phyloP scores from a whole-genome alignment of 2,329 filamentous ascomycete genomes.

The Stachybotrys echinatus region DNA sequence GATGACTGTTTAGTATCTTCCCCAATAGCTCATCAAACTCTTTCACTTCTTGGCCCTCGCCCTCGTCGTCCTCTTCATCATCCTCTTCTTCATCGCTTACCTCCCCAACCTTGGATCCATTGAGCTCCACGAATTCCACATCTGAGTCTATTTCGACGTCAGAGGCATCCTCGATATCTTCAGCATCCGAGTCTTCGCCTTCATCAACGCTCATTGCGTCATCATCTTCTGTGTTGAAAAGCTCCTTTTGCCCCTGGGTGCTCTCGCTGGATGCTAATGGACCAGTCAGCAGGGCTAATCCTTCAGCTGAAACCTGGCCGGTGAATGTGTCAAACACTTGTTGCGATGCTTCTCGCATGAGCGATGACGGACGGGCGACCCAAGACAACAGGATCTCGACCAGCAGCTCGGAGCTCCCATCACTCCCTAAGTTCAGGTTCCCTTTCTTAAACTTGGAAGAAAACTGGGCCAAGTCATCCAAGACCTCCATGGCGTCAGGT shows the following conservation, averaged over 20 bases:
- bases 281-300: conserved; percentile 60
- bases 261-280: conserved; percentile 77
- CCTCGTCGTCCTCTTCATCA: conserved; percentile 31
- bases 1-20: conserved; percentile 69
- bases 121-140: conserved; percentile 42
- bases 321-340: conserved; percentile 85
- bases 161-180: conserved; percentile 34
- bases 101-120: conserved; percentile 33
- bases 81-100: conserved; percentile 34
- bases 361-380: conserved; percentile 74
- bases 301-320: conserved; percentile 64
- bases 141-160: conserved; percentile 45
- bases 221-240: conserved; percentile 68
- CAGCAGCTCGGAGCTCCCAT: conserved; percentile 62
- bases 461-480: conserved; percentile 76
- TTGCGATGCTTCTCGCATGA: conserved; percentile 81
- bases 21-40: conserved; percentile 70
- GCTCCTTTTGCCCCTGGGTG: conserved; percentile 73
- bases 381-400: conserved; percentile 90
- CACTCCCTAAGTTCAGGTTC: conserved; percentile 39
- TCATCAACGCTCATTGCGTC: conserved; percentile 33
- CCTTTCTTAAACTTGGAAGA: conserved; percentile 58
- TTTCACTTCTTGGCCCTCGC: conserved; percentile 38
- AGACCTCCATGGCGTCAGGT: conserved; percentile 73
- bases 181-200: conserved; percentile 31